Conservation (phyloP, 305 asterid genomes). For the Fraxinus baroniana region DNA sequence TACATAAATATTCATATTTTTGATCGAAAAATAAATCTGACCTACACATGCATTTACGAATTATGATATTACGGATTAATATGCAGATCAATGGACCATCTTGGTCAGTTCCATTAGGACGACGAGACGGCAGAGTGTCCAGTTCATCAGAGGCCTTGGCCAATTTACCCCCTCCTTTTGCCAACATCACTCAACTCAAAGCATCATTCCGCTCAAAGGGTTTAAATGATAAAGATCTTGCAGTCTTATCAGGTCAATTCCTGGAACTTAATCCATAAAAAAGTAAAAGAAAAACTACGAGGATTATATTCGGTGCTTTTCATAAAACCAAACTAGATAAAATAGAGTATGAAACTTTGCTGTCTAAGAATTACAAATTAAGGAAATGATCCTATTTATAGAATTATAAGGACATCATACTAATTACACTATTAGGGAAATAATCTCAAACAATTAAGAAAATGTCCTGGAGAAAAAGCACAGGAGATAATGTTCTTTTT, state of each 20-base stretch:
- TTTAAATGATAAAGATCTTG: slow-evolving; percentile 50
- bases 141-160: slow-evolving; percentile 29
- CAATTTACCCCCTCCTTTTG: slow-evolving; percentile 45
- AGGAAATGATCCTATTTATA: background rate
- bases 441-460: background rate
- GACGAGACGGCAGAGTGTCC: slow-evolving; percentile 65
- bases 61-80: background rate
- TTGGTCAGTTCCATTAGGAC: slow-evolving; percentile 65
- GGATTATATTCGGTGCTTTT: too few species aligned
- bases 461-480: background rate
- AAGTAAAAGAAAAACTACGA: too few species aligned
- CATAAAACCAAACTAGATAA: too few species aligned
- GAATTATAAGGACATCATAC: background rate
- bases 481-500: background rate
- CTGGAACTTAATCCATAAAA: too few species aligned
- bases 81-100: slow-evolving; percentile 46
- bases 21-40: background rate
- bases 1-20: background rate
- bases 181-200: slow-evolving; percentile 45
- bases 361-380: background rate
- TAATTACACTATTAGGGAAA: too few species aligned
- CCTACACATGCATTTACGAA: background rate
- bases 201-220: slow-evolving; percentile 45
- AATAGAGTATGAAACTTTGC: too few species aligned
- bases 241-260: too few species aligned